A percentile compares a stretch with the other conserved stretches of the same genome.
Evolutionary conservation across 2,329 filamentous ascomycete species (phyloP).

Genomic region (Cladosporium sp.): DNA sequence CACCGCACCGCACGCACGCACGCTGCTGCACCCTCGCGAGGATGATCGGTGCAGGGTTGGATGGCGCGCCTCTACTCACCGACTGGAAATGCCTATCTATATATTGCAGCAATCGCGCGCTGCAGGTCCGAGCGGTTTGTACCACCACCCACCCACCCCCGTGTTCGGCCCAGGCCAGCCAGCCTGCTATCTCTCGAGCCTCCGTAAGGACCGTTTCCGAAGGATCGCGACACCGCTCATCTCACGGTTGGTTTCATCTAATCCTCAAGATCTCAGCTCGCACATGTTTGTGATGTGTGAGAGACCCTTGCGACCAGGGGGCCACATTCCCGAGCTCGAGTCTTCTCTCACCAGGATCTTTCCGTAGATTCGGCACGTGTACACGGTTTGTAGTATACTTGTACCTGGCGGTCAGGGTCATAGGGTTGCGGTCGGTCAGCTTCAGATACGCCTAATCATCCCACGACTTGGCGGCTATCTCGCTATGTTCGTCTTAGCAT

Average conservation of each 20-base stretch:
- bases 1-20: conserved; percentile 5
- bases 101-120: neutral
- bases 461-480: conserved; percentile 16
- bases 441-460: conserved; percentile 7
- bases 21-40: conserved; percentile 4
- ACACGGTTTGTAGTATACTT: neutral
- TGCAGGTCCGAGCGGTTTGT: conserved; percentile 6
- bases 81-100: conserved; percentile 6
- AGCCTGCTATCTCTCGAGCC: neutral
- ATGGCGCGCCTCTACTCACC: conserved; percentile 3
- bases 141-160: neutral
- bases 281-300: neutral
- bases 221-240: conserved; percentile 10
- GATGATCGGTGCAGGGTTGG: conserved; percentile 16
- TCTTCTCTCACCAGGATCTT: neutral
- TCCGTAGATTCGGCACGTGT: neutral
- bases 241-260: neutral
- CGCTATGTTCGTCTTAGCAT: neutral
- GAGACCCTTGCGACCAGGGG: neutral
- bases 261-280: neutral
- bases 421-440: conserved; percentile 1
- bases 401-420: conserved; percentile 12
- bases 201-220: neutral
- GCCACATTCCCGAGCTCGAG: no score
- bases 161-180: neutral